These are phyloP conservation scores for Avicennia marina DNA, from an alignment of 257 asterid species.

Conservation along the genomic window DNA sequence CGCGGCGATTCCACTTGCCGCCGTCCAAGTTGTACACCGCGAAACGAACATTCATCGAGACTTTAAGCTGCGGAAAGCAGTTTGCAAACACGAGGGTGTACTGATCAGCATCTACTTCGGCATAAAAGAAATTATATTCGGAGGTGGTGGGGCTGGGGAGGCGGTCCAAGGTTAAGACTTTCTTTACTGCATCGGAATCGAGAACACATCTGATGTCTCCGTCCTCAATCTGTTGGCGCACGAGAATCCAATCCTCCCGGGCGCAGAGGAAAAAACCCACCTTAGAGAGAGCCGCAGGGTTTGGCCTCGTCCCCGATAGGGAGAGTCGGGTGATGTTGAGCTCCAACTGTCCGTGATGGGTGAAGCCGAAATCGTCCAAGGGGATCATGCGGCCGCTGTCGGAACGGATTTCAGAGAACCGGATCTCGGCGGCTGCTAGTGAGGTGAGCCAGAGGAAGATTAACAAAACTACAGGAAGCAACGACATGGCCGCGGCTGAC, in stretches of 20 bases:
- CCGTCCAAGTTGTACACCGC: constrained; percentile 39
- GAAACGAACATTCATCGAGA: constrained; percentile 46
- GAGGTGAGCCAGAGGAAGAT: constrained; percentile 14
- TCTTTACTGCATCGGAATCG: constrained; percentile 25
- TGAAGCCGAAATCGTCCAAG: constrained; percentile 6
- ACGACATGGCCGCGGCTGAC: constrained; percentile 31
- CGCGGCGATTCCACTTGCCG: constrained; percentile 20
- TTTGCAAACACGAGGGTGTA: constrained; percentile 44
- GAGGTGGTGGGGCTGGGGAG: constrained; percentile 20
- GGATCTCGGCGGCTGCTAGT: constrained; percentile 31
- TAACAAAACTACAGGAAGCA: constrained; percentile 32
- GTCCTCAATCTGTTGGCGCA: neutral
- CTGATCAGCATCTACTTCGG: constrained; percentile 30
- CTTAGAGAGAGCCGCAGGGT: constrained; percentile 21
- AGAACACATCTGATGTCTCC: constrained; percentile 28
- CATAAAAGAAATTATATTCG: constrained; percentile 9
- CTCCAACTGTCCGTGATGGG: constrained; percentile 31
- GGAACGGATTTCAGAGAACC: constrained; percentile 24
- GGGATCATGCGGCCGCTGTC: neutral
- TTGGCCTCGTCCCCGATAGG: constrained; percentile 10
- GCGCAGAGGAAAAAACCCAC: constrained; percentile 49
- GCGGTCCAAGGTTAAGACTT: constrained; percentile 27
- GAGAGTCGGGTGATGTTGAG: constrained; percentile 34
- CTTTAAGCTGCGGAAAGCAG: constrained; percentile 29
- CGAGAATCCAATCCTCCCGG: constrained; percentile 30